Evolutionary conservation across 2,329 filamentous ascomycete genomes (phyloP), one percentile per base, ranked within the genome.

Genomic region (Colletotrichum chrysophilum): DNA sequence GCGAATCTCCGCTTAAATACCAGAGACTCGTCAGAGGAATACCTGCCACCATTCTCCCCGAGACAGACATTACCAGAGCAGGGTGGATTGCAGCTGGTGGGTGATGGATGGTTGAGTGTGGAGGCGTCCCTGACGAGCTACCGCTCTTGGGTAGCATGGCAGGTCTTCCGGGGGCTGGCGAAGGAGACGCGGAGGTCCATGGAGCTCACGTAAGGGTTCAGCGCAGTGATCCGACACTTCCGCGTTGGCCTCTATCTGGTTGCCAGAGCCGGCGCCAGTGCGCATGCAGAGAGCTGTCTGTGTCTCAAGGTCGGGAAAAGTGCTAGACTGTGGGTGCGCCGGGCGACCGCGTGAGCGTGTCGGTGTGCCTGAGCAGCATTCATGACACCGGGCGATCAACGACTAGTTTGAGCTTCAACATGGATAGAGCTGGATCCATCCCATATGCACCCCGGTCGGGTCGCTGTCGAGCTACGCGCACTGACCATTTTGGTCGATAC

Each of bases 331-430:
- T 66, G 60, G 43, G 26, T 75, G 56, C 38, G 64, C 62, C 28
- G 56, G 24, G 56, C 64, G 74, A 69, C 64, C 70, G 43, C 38
- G 65, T 61, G 70, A 65, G 60, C 43, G 58, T 55, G 36, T 68
- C 43, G 64, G 73, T 64, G 64, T 76, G 64, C 74, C 65, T 76
- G 74, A 69, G 74, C 70, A 68, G 58, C 70, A 74, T 69, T 69
- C 70, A 74, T 74, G 71, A 74, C 56, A 75, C 66, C 66, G 43
- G 70, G 71, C 66, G 74, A 75, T 71, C 60, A 75, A 66, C 70
- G 34, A 68, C 26, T 68, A 75, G 71, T 76, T 75, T 75, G 71
- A 75, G 71, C 71, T 75, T 56, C 71, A 71, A 71, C 74, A 75
- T 76, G 71, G 66, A 71, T 76, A 26, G 60, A 66, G 74, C 71